Base-by-base conservation (phyloP, 2,329 filamentous ascomycete species). In the Venturia aucupariae region DNA sequence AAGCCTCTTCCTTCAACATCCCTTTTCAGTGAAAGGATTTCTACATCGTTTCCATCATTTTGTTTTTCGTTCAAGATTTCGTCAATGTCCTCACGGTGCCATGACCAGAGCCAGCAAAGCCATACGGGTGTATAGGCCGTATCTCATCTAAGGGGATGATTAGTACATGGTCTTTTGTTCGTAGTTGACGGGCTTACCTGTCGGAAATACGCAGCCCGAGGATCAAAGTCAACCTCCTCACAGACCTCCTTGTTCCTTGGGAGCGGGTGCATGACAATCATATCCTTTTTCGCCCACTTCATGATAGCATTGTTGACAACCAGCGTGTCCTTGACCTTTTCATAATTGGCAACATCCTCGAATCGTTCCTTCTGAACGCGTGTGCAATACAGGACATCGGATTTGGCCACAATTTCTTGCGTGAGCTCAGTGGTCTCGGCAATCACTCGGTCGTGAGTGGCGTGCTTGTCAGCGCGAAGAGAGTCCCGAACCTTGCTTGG, bases 91-190 rank as follows among this genome's bases (percentile, higher is more conserved):
- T 15, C 30, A 57, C 2, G 78, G 78, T 65, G 82, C 86, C 89
- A 99, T 89, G 76, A 97, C 90, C 76, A 97, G 82, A 69, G 94
- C 94, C 76, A 99, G 83, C 79, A 99, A 79, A 70, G 94, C 94
- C 94, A 99, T 99, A 75, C 94, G 89, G 77, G 90, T 95, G 83
- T 97, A 97, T 71, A 99, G 85, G 71, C 94, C 94, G 79, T 97
- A 97, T 79, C 89, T 86, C 93, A 97, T 97, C 92, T 97, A 72
- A 65, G 67, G 67, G 17, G 65, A 68, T 38, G 55, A 74, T 86
- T 76, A 85, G 81, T 69, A 68, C 64, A 38, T 42, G 39, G 54
- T 24, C 2, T 30, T 17, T 57, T 61, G 42, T 39, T 19, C 61
- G 2, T 0, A 19, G 22, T 41, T 35, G n/a, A 32, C 63, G 15